Conservation (phyloP, 2,329 filamentous ascomycete species). For the Penicillium concentricum region DNA sequence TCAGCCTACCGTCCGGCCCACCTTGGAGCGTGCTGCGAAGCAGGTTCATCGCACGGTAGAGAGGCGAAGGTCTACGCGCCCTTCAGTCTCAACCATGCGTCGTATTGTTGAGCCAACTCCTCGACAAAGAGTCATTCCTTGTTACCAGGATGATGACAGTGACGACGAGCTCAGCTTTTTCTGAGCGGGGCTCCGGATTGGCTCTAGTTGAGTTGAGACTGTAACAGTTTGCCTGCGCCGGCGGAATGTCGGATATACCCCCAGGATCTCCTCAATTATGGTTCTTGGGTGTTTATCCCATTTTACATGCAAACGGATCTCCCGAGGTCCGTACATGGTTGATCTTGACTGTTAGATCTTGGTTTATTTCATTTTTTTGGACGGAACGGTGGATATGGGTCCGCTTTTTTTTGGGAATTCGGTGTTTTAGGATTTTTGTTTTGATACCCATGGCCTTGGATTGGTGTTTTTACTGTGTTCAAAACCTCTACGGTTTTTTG, state of each 20-base stretch:
- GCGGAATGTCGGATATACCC: not conserved
- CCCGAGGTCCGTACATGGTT: not conserved
- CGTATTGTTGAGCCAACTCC: not conserved
- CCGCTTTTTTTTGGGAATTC: not conserved
- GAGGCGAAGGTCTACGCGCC: conserved; percentile 15
- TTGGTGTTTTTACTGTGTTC: conserved; percentile 5
- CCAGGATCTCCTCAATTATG: too few species aligned
- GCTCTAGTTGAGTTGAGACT: not conserved
- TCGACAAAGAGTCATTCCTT: conserved; percentile 24
- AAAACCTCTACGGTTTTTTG: not conserved
- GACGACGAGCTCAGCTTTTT: conserved; percentile 43
- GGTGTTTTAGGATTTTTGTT: conserved; percentile 8
- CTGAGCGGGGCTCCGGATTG: conserved; percentile 10
- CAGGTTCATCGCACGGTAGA: conserved; percentile 17
- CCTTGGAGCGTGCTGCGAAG: conserved; percentile 14
- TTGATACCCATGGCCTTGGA: conserved; percentile 18
- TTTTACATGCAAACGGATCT: not conserved
- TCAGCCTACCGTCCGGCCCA: not conserved
- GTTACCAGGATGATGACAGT: conserved; percentile 32
- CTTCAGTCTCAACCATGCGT: conserved; percentile 4
- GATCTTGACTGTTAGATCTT: not conserved
- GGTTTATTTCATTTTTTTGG: conserved; percentile 1
- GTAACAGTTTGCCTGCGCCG: not conserved
- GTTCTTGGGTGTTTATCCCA: not conserved
- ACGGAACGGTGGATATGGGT: conserved; percentile 6